Evolutionary conservation across 139 green algal genomes (phyloP).

Genomic region (Micromonas commoda): DNA sequence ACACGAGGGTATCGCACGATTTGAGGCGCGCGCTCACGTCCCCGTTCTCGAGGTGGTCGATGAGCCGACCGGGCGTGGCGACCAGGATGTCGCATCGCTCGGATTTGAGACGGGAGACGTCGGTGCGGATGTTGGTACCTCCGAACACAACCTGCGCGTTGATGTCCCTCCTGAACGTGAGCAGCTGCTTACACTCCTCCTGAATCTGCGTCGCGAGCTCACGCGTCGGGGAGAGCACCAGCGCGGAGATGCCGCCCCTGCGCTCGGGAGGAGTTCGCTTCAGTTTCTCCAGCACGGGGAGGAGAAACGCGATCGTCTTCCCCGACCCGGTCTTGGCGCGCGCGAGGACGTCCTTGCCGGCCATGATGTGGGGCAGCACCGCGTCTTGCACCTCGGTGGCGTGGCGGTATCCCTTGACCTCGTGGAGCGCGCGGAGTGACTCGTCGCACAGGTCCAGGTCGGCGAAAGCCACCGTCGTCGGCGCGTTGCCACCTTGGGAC

Average conservation of each 20-base stretch:
- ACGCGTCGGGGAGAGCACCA: slow-evolving; percentile 65
- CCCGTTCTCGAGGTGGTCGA: slow-evolving; percentile 66
- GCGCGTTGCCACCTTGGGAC: slow-evolving; percentile 9
- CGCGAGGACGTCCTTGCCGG: slow-evolving; percentile 14
- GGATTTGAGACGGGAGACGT: slow-evolving; percentile 37
- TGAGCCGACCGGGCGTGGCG: slow-evolving; percentile 77
- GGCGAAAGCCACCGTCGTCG: slow-evolving; percentile 13
- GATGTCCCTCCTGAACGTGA: slow-evolving; percentile 46
- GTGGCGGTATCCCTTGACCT: slow-evolving; percentile 2
- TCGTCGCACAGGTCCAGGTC: neutral
- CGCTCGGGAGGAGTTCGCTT: too few relatives aligned
- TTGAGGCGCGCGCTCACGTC: slow-evolving; percentile 29
- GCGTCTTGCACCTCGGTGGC: slow-evolving; percentile 15
- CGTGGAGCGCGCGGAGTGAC: neutral
- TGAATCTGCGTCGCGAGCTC: slow-evolving; percentile 71
- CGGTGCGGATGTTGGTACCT: slow-evolving; percentile 73
- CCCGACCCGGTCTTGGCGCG: slow-evolving; percentile 42
- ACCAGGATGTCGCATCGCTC: slow-evolving; percentile 74
- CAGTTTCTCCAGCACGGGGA: slow-evolving; percentile 26
- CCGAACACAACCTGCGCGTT: slow-evolving; percentile 63
- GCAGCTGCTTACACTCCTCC: slow-evolving; percentile 53
- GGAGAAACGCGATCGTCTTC: slow-evolving; percentile 46
- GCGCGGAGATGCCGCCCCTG: neutral
- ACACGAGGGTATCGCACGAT: slow-evolving; percentile 47
- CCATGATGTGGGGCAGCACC: slow-evolving; percentile 17